A percentile compares a stretch with the other conserved stretches of the same genome.
These are phyloP conservation scores for Daldinia decipiens DNA, from an alignment of 495 filamentous ascomycete genomes.

Conservation along the genomic window DNA sequence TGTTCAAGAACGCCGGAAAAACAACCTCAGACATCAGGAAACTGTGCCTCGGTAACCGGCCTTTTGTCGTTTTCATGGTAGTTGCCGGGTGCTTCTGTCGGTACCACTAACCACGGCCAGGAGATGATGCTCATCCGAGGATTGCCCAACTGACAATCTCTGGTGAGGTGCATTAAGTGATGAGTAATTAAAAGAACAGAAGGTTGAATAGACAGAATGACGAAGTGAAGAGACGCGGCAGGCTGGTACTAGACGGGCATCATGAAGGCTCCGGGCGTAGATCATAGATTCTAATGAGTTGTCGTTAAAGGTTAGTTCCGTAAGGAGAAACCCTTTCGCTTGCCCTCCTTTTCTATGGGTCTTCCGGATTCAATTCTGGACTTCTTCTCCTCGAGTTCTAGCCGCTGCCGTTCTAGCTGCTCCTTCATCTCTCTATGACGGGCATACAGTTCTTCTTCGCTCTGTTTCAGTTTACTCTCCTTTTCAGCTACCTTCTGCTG, in stretches of 20 bases:
- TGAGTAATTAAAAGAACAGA: slow-evolving; percentile 60
- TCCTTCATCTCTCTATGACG: slow-evolving; percentile 99
- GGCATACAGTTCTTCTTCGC: slow-evolving; percentile 97
- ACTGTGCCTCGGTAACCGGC: slow-evolving; percentile 42
- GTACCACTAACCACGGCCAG: slow-evolving; percentile 35
- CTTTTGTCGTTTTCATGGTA: slow-evolving; percentile 37
- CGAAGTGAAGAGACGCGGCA: slow-evolving; percentile 56
- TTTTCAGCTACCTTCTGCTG: slow-evolving; percentile 99
- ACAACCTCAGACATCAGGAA: slow-evolving; percentile 40
- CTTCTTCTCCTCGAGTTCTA: slow-evolving; percentile 98
- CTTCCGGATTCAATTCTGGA: slow-evolving; percentile 88
- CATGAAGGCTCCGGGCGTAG: slow-evolving; percentile 57
- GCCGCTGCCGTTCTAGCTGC: slow-evolving; percentile 91
- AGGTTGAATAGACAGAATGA: slow-evolving; percentile 53
- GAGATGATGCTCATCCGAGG: slow-evolving; percentile 17
- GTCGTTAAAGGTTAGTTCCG: slow-evolving; percentile 67
- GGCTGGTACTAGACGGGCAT: slow-evolving; percentile 62
- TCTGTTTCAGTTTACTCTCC: slow-evolving; percentile 98
- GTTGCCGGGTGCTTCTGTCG: slow-evolving; percentile 19
- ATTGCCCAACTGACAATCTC: slow-evolving; percentile 29
- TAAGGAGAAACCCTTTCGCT: slow-evolving; percentile 97
- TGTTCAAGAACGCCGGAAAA: slow-evolving; percentile 54
- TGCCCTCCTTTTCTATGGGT: slow-evolving; percentile 95
- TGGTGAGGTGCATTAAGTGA: slow-evolving; percentile 55
- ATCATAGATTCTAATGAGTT: slow-evolving; percentile 54